Percentiles rank a stretch among this genome's conserved stretches.
Conservation (phyloP, 2,329 filamentous ascomycete species). For the Colletotrichum destructivum region DNA sequence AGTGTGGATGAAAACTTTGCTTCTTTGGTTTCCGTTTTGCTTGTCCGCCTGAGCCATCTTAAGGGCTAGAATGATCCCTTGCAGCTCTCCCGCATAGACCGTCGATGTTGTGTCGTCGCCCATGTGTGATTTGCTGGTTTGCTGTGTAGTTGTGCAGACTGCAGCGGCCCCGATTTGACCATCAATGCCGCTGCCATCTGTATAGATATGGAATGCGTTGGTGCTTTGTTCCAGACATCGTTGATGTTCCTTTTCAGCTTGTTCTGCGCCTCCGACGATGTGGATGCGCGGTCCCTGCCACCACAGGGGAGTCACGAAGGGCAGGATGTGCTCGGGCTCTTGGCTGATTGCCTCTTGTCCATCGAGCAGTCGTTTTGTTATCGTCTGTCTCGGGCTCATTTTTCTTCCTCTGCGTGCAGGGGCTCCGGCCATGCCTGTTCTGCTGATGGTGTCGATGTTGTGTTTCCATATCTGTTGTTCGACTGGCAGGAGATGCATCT, state of each 20-base stretch:
- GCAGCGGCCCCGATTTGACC: conserved; percentile 13
- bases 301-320: conserved; percentile 1
- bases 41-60: conserved; percentile 3
- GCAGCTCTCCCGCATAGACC: neutral
- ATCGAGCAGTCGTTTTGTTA: conserved; percentile 8
- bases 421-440: neutral
- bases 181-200: conserved; percentile 36
- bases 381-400: conserved; percentile 5
- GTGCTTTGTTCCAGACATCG: neutral
- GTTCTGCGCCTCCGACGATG: neutral
- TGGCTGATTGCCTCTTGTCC: neutral
- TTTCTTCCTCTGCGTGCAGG: neutral
- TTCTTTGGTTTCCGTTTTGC: conserved; percentile 3
- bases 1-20: conserved; percentile 19
- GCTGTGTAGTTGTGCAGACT: neutral
- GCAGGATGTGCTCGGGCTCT: neutral
- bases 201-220: conserved; percentile 23
- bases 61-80: conserved; percentile 7
- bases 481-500: conserved; percentile 1
- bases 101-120: neutral
- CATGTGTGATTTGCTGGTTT: conserved; percentile 10
- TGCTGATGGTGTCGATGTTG: neutral
- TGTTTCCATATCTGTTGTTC: conserved; percentile 16
- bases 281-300: neutral
- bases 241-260: conserved; percentile 8